These are phyloP conservation scores for Fagus sylvatica DNA, from an alignment of 306 rosid genomes.

Conservation along the genomic window DNA sequence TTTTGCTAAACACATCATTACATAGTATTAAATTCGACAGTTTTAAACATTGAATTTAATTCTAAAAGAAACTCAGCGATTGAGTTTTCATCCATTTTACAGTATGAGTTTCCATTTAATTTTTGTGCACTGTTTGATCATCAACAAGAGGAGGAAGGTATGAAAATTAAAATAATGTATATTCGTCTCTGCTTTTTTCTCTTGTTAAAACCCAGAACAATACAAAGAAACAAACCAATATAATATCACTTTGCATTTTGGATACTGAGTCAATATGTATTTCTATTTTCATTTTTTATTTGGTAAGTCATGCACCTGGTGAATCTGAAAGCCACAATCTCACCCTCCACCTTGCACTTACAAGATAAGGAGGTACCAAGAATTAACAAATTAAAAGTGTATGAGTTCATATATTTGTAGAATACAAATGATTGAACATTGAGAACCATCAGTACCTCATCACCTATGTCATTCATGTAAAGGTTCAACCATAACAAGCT, in stretches of 20 bases:
- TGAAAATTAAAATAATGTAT: neutral
- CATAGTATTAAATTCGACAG: neutral
- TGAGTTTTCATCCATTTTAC: neutral
- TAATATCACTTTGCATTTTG: neutral
- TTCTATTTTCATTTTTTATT: neutral
- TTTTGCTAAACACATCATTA: neutral
- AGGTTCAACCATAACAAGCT: slow-evolving; percentile 75
- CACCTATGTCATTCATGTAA: slow-evolving; percentile 97
- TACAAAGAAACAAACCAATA: neutral
- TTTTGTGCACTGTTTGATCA: neutral
- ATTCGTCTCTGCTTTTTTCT: neutral
- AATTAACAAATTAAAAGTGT: neutral
- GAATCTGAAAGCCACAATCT: no score
- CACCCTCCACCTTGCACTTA: no score
- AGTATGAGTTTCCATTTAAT: neutral
- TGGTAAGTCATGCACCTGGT: no score
- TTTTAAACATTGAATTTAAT: neutral
- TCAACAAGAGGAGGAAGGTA: neutral
- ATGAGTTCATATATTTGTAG: slow-evolving; percentile 7
- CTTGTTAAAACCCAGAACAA: neutral
- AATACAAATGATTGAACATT: slow-evolving; percentile 12
- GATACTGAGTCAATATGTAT: neutral
- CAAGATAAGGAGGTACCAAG: neutral
- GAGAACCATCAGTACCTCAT: slow-evolving; percentile 64
- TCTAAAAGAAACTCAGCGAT: neutral